Evolutionary conservation across 495 filamentous ascomycete species (phyloP), one percentile per base, ranked within the genome.

Genomic region (Xylaria venustula): DNA sequence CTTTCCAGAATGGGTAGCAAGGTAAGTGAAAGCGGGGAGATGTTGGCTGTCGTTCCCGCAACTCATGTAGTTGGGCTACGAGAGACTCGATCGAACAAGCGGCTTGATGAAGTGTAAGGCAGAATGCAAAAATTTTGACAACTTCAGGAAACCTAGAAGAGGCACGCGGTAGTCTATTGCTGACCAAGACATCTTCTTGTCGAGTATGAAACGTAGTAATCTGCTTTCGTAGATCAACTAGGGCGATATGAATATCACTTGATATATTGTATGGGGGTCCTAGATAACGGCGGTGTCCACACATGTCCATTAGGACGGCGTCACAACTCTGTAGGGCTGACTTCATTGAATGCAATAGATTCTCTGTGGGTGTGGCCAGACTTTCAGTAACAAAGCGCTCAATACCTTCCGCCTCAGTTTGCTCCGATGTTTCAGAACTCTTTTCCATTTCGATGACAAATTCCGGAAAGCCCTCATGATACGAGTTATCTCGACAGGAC

Each of bases 111-210:
- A 86, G 69, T 23, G 81, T 80, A 30, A 83, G 79, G 7, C 81
- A 78, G 48, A 83, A 86, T 1, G 84, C 72, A 56, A 86, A 85
- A 12, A 85, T 68, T 26, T 79, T 73, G 6, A 84, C 77, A 2
- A 85, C 75, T 32, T 83, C 82, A 22, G 68, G 66, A n/a, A 55
- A 65, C 57, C 64, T 46, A 60, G 71, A 60, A 62, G 67, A 65
- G 2, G 75, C 74, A 41, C 68, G 64, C 12, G 71, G 72, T 8
- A 81, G 44, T 3, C 22, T 62, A 26, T 63, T 62, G 64, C 71
- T 73, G 2, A 58, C 53, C 42, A 70, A 62, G 37, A 71, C 62
- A 8, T 50, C 55, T 30, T 70, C 71, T 57, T 73, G 72, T 56
- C 67, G 69, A 49, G 69, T 58, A 51, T 70, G 66, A 45, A 73